Evolutionary conservation across 2,329 filamentous ascomycete genomes (phyloP), one percentile per base, ranked within the genome.

Genomic region (Ceratocystis destructans): DNA sequence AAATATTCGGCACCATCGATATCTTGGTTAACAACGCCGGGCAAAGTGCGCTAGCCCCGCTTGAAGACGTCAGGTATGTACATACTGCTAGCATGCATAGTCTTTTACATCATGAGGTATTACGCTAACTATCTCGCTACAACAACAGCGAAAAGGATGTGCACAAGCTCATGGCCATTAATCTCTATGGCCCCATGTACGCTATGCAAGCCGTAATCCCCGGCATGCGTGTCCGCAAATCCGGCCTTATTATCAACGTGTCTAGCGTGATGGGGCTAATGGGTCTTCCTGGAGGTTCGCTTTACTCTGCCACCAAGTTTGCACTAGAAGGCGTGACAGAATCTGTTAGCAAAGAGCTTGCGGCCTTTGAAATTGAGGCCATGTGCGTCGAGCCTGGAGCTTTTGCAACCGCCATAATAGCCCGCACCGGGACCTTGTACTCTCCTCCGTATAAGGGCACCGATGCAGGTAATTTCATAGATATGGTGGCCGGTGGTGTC

Each of bases 341-440:
- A 66, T 75, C 76, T 0, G 72, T 82, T 1, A 71, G 72, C 0
- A 67, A 71, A 0, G 81, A 83, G 71, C 71, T 82, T 0, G 70
- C 70, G 1, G 75, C 76, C 0, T 80, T 83, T 33, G 75, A 77
- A 3, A 76, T 83, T 48, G 69, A 73, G 1, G 76, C 77, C 1
- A 69, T 74, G 0, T 71, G 76, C 1, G 72, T 83, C 2, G 80
- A 82, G 68, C 80, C 81, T 0, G 82, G 81, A 0, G 79, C 80
- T 67, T 83, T 83, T 70, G 77, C 81, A 1, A 83, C 80, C 0
- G 73, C 71, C 0, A 79, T 84, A 62, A 74, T 83, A 6, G 20
- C 0, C 3, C 64, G 59, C 45, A 59, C 70, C 15, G 68, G 71
- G 6, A 68, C 70, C 0, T 68, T 69, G 10, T 69, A 70, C 1